A percentile compares a stretch with the other conserved stretches of the same genome.
phyloP scores from a whole-genome alignment of 106 monocot genomes.

The Apostasia shenzhenica region DNA sequence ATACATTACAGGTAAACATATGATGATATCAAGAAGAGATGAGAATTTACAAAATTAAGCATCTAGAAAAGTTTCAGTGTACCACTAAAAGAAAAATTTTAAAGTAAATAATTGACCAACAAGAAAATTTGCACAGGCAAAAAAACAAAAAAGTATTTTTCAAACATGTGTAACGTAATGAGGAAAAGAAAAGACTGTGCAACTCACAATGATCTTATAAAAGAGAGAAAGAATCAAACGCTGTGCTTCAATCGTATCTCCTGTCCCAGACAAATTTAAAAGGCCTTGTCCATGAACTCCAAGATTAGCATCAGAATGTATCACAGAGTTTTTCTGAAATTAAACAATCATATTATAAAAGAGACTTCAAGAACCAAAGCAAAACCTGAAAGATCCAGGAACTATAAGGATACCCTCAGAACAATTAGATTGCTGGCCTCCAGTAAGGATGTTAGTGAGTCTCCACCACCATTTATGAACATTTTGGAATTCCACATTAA shows the following conservation, averaged over 20 bases:
- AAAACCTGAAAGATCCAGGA: neutral
- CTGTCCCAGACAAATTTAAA: conserved; percentile 83
- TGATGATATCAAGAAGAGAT: too few species aligned
- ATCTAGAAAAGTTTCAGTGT: too few species aligned
- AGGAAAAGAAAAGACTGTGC: neutral
- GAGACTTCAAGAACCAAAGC: neutral
- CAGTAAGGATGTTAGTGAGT: conserved; percentile 74
- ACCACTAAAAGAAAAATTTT: neutral
- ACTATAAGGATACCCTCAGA: conserved; percentile 48
- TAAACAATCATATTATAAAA: conserved; percentile 3
- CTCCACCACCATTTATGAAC: conserved; percentile 81
- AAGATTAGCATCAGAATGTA: conserved; percentile 88
- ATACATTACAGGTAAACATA: too few species aligned
- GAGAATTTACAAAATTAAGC: too few species aligned
- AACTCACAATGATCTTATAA: conserved; percentile 81
- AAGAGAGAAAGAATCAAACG: conserved; percentile 85
- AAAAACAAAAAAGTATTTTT: neutral
- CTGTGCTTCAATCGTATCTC: conserved; percentile 91
- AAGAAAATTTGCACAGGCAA: neutral
- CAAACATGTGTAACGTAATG: neutral
- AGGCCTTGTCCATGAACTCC: conserved; percentile 98
- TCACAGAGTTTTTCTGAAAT: conserved; percentile 76
- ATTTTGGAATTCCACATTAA: conserved; percentile 98
- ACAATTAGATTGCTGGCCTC: conserved; percentile 98
- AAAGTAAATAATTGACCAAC: neutral